A percentile compares a stretch with the other conserved stretches of the same genome.
These are phyloP conservation scores for Hortiboletus campestris DNA, from an alignment of 768 basidiomycete species.

Conservation along the genomic window DNA sequence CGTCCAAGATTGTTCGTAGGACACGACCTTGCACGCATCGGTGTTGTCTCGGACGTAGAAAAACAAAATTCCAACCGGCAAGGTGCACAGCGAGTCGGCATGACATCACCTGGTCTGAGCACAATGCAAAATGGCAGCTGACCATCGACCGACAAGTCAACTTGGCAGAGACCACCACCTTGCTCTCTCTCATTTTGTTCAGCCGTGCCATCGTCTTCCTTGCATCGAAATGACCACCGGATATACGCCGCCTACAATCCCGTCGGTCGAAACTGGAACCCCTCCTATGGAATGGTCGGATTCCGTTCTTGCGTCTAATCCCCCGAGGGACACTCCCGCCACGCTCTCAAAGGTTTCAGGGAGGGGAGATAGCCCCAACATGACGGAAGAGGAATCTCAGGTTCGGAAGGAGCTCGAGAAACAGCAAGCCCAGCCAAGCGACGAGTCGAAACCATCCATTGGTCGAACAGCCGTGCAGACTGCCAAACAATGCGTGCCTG, in stretches of 20 bases:
- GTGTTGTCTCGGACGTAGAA: neutral
- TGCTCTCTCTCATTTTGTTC: neutral
- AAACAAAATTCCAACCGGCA: constrained; percentile 15
- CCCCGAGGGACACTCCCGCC: constrained; percentile 2
- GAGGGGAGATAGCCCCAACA: neutral
- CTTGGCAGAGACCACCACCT: constrained; percentile 4
- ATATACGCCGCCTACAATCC: constrained; percentile 15
- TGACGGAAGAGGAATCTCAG: neutral
- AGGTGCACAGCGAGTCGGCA: constrained; percentile 9
- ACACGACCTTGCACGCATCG: too few relatives aligned
- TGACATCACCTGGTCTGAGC: constrained; percentile 27
- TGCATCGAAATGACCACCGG: constrained; percentile 11
- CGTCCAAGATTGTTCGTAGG: neutral
- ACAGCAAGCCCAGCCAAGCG: neutral
- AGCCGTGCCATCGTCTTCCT: neutral
- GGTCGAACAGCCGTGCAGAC: neutral
- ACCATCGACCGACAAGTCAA: neutral
- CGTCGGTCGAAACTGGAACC: constrained; percentile 13
- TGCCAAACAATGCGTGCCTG: constrained; percentile 1
- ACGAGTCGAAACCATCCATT: neutral
- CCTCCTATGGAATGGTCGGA: constrained; percentile 21
- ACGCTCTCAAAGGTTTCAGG: neutral
- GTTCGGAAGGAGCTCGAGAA: neutral
- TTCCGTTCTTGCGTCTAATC: constrained; percentile 14
- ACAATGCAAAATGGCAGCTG: neutral